Evolutionary conservation across 345 rosid species (phyloP).

Genomic region (Erucastrum elatum): DNA sequence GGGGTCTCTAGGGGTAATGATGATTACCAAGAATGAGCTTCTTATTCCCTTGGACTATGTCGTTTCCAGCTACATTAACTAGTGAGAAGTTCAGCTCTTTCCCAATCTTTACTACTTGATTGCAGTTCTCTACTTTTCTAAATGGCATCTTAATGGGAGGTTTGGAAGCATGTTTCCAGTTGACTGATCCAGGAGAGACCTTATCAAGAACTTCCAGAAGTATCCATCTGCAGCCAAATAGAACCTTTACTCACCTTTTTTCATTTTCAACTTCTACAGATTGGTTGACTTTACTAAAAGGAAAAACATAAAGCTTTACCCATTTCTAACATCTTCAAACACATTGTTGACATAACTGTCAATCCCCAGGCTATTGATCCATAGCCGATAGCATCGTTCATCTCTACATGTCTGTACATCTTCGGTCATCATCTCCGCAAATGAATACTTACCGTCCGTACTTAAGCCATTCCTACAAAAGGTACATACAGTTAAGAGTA

Average conservation of each 20-base stretch:
- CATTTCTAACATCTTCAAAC: conserved; percentile 88
- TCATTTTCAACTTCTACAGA: conserved; percentile 8
- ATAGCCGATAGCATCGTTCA: conserved; percentile 85
- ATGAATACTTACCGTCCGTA: conserved; percentile 65
- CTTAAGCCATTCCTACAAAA: conserved; percentile 81
- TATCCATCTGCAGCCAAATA: conserved; percentile 63
- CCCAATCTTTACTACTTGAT: conserved; percentile 85
- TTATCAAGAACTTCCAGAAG: conserved; percentile 93
- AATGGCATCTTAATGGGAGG: conserved; percentile 98
- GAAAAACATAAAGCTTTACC: conserved; percentile 45
- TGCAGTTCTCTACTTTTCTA: conserved; percentile 93
- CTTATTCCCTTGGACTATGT: conserved; percentile 93
- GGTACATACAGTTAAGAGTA: background rate
- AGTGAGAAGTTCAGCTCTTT: conserved; percentile 74
- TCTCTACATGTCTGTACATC: conserved; percentile 82
- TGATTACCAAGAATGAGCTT: conserved; percentile 88
- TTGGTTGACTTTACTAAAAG: conserved; percentile 1
- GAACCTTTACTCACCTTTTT: background rate
- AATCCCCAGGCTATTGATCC: conserved; percentile 93
- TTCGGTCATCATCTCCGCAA: conserved; percentile 91
- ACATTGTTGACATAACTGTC: conserved; percentile 74
- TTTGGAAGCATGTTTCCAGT: conserved; percentile 90
- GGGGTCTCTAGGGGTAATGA: conserved; percentile 7
- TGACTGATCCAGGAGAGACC: conserved; percentile 74
- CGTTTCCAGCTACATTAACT: conserved; percentile 88